Evolutionary conservation across 2,329 filamentous ascomycete genomes (phyloP), one percentile per base, ranked within the genome.

Genomic region (Fusarium nematophilum): DNA sequence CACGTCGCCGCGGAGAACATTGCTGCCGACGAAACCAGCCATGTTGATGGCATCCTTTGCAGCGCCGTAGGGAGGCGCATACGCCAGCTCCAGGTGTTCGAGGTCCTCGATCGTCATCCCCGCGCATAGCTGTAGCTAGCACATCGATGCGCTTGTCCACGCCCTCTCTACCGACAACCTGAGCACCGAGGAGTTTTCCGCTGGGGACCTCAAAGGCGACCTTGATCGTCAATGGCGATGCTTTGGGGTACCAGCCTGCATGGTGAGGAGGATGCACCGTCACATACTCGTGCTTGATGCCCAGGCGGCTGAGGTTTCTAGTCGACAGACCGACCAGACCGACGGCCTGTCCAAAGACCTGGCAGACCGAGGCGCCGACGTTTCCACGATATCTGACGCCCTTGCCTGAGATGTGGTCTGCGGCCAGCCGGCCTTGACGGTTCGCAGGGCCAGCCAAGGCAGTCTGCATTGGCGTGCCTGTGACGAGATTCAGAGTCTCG

Each of bases 101-200:
- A 53, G 43, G 14, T 57, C 49, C 21, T 48, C 44, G 10, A 49
- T 38, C 10, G 49, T 57, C 54, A 54, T 57, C 4, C 23, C 54
- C 9, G 43, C 49, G 37, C 50, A 57, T 49, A 13, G 43, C 54
- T 11, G 50, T 57, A 8, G 54, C 49, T 13, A 57, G 13, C 10
- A 57, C 54, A 21, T 57, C 49, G 18, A 53, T 33, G 5, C 54
- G 49, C 31, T 57, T 53, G 33, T 57, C 44, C 18, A 57, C 54
- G 2, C 50, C 50, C 5, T 29, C 31, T 9, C 39, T 45, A 4
- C 54, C 54, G n/a, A 57, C 31, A 8, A 48, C 25, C 31, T 49
- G 54, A 11, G 50, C 50, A 8, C 54, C 49, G 6, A 57, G 42
- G 7, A 57, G 45, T n/a, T 27, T 14, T 9, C 53, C 53, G 5